Base-by-base conservation (phyloP, 225 moss, liverwort and hornwort species). In the Pleurozium schreberi region DNA sequence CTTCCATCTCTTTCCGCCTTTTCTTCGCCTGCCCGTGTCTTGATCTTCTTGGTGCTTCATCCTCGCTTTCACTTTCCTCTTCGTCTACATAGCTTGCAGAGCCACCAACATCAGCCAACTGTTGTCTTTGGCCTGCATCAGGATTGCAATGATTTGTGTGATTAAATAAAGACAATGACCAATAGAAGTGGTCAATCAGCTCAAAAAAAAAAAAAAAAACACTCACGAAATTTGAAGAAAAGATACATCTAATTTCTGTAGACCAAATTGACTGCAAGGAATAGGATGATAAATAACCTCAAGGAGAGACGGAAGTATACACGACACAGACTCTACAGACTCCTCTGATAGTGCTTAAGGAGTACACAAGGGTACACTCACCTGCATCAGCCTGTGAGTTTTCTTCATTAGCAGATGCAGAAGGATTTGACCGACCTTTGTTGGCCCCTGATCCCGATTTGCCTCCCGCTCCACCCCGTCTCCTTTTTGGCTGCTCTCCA, bases 41-140 rank as follows among this genome's bases (percentile, higher is more conserved):
- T 45, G 99, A 99, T 84, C 99, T 94, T 86, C 99, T 93, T 76
- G 99, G 99, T 53, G 99, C 99, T 91, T 99, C 97, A 90, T 99
- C 99, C 90, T 99, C 99, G 59, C 99, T 99, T 91, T 99, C 99
- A 92, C 99, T 99, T 60, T 97, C 99, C 88, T 95, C 97, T 53
- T 97, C 98, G 77, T 97, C 97, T 55, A 93, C 94, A 79, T 95
- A 95, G 84, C 95, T 97, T 79, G 95, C 88, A 85, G 95, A 91
- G 63, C 92, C 93, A 77, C 96, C 96, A 85, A 94, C 92, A 60
- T 93, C 93, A 91, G 93, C 88, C 80, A 94, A 89, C 81, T 94
- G 96, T 84, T 96, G 96, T 81, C 92, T 90, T 93, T 94, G 93
- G 74, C 91, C 95, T 95, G 90, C 85, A 87, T 82, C 80, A 33